Evolutionary conservation across 129 eudicot species (phyloP).

Genomic region (Tagetes erecta): DNA sequence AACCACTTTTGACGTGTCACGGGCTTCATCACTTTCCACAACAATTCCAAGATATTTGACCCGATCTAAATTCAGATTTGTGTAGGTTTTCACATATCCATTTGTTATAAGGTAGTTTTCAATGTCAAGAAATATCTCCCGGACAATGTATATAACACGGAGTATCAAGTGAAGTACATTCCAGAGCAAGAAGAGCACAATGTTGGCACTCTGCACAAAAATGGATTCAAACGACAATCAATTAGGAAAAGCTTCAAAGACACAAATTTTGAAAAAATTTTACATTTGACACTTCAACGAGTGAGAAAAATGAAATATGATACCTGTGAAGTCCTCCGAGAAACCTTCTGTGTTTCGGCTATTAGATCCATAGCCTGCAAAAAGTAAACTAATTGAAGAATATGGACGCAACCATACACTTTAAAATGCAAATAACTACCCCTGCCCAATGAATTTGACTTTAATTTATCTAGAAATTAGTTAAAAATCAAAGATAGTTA

Average conservation of each 20-base stretch:
- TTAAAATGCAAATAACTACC: slow-evolving; percentile 4
- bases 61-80: slow-evolving; percentile 48
- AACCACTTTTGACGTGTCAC: slow-evolving; percentile 51
- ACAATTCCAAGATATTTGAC: slow-evolving; percentile 75
- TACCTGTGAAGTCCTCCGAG: slow-evolving; percentile 26
- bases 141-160: slow-evolving; percentile 47
- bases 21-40: slow-evolving; percentile 86
- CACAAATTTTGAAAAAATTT: not conserved
- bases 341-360: slow-evolving; percentile 4
- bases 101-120: slow-evolving; percentile 64
- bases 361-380: slow-evolving; percentile 34
- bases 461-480: not conserved
- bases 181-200: slow-evolving; percentile 52
- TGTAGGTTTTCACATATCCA: slow-evolving; percentile 50
- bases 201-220: slow-evolving; percentile 48
- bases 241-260: not conserved
- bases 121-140: slow-evolving; percentile 39
- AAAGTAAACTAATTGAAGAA: slow-evolving; percentile 2
- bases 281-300: no score
- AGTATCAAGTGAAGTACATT: slow-evolving; percentile 52
- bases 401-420: not conserved
- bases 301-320: not conserved
- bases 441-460: not conserved
- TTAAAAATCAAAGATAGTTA: slow-evolving; percentile 14
- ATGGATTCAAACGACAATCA: slow-evolving; percentile 17